Conservation (phyloP, 208 protist species). For the Trypanosoma vivax region DNA sequence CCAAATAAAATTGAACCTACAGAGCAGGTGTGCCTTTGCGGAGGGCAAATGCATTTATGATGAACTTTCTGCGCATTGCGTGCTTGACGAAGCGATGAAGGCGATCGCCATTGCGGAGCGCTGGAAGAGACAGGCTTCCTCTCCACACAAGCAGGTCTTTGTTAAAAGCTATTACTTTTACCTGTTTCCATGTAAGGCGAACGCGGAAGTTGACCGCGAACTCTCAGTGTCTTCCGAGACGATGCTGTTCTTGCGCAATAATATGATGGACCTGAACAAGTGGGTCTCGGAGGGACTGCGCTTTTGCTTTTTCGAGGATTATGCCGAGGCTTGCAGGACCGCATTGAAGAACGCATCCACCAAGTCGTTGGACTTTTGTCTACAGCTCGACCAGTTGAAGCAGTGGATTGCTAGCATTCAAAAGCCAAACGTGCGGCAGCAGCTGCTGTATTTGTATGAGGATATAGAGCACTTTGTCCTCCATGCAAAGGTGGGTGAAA, state of each 20-base stretch:
- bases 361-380: too few relatives aligned
- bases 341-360: too few relatives aligned
- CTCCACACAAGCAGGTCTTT: constrained; percentile 5
- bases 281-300: constrained; percentile 52
- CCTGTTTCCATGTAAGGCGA: constrained; percentile 35
- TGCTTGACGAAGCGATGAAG: constrained; percentile 3
- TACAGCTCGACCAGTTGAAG: too few relatives aligned
- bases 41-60: neutral
- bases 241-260: constrained; percentile 44
- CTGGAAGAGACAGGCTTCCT: neutral
- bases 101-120: constrained; percentile 4
- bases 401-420: too few relatives aligned
- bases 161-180: constrained; percentile 45
- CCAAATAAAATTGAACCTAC: neutral
- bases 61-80: neutral
- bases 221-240: constrained; percentile 37
- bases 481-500: too few relatives aligned
- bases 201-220: constrained; percentile 4
- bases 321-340: constrained; percentile 9
- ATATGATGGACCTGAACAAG: constrained; percentile 54
- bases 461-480: too few relatives aligned
- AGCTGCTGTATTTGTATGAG: too few relatives aligned
- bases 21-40: neutral
- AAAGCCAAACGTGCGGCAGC: too few relatives aligned
- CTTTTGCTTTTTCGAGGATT: constrained; percentile 25